A percentile compares a stretch with the other conserved stretches of the same genome.
Conservation (phyloP, 257 asterid genomes). For the Ligustrum vulgare region DNA sequence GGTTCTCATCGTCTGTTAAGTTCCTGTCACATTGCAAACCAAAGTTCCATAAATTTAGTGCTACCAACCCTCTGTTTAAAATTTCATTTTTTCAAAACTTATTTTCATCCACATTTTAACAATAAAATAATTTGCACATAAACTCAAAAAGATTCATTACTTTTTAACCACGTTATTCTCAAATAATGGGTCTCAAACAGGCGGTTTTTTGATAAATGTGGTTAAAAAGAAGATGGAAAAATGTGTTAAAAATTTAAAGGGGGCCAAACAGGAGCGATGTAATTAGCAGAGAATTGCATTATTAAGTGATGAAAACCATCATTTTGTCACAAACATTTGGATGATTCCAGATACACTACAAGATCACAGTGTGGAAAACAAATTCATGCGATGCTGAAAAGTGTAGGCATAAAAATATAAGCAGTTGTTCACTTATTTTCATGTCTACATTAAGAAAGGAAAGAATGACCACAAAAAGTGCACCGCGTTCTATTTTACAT, state of each 20-base stretch:
- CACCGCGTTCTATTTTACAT: not conserved
- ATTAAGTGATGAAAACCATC: not conserved
- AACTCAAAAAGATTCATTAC: too few species aligned
- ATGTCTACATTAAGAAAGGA: not conserved
- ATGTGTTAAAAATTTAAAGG: too few species aligned
- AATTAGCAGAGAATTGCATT: not conserved
- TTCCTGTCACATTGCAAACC: constrained; percentile 43
- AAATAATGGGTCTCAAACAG: too few species aligned
- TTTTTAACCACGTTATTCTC: too few species aligned
- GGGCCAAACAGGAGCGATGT: too few species aligned
- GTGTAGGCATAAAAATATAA: not conserved
- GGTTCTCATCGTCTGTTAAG: constrained; percentile 48
- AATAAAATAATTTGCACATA: too few species aligned
- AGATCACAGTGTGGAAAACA: not conserved
- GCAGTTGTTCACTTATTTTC: not conserved
- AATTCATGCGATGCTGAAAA: not conserved
- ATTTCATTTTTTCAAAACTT: too few species aligned
- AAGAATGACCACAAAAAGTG: not conserved
- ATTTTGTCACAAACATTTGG: not conserved
- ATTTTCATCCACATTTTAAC: too few species aligned
- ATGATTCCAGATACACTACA: not conserved
- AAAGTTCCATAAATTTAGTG: not conserved
- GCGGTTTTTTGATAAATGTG: too few species aligned
- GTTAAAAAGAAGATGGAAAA: too few species aligned
- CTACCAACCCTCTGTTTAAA: too few species aligned